A percentile compares a stretch with the other conserved stretches of the same genome.
Evolutionary conservation across 192 early-diverging fungal genomes (phyloP).

Genomic region (Entomortierella chlamydospora): DNA sequence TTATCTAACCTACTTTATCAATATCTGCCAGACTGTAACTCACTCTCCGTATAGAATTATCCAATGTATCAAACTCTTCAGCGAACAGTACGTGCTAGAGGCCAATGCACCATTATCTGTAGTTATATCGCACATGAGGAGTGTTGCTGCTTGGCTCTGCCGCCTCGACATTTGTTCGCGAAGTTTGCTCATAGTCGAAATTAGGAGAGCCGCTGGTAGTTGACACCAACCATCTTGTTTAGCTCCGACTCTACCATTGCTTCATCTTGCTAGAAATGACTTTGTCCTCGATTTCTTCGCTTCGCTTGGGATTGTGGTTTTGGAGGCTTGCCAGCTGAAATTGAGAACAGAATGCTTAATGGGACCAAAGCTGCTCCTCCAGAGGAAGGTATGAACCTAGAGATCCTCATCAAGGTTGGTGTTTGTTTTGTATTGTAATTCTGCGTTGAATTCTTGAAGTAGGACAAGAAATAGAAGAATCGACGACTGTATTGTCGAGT

Average conservation of each 20-base stretch:
- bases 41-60: conserved; percentile 39
- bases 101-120: no score
- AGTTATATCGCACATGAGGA: no score
- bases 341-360: not conserved
- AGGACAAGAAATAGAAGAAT: no score
- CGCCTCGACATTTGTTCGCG: not conserved
- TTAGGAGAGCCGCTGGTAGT: conserved; percentile 3
- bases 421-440: not conserved
- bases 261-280: not conserved
- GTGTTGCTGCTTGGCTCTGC: not conserved
- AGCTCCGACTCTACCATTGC: not conserved
- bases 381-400: not conserved
- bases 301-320: not conserved
- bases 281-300: not conserved
- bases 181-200: conserved; percentile 5
- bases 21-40: no score
- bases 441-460: not conserved
- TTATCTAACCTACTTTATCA: no score
- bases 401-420: not conserved
- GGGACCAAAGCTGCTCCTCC: not conserved
- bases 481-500: no score
- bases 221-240: conserved; percentile 35
- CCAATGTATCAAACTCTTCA: conserved; percentile 49
- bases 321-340: not conserved
- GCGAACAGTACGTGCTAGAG: conserved; percentile 19